These are phyloP conservation scores for Vaccinium vitisidaea DNA, from an alignment of 148 eudicot genomes.

Conservation along the genomic window DNA sequence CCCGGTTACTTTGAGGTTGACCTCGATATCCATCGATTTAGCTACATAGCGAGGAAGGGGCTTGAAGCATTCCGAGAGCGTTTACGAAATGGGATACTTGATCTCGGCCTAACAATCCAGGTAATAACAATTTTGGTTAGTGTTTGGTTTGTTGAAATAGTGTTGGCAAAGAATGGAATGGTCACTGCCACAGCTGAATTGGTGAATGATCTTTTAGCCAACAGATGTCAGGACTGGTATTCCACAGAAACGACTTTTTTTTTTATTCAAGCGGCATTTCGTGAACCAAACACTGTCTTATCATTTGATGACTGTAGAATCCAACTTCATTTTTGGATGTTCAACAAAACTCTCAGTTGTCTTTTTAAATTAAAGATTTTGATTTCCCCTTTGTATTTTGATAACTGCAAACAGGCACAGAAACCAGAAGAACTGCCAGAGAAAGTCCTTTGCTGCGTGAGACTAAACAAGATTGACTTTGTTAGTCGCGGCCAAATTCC, in stretches of 20 bases:
- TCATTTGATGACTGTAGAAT: not conserved
- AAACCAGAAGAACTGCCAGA: slow-evolving; percentile 83
- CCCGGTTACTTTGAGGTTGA: slow-evolving; percentile 82
- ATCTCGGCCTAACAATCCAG: slow-evolving; percentile 80
- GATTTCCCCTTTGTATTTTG: too few species aligned
- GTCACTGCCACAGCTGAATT: not conserved
- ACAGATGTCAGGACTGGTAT: not conserved
- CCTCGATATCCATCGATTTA: slow-evolving; percentile 84
- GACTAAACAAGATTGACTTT: slow-evolving; percentile 74
- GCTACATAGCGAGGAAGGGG: slow-evolving; percentile 86
- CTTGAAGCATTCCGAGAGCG: slow-evolving; percentile 78
- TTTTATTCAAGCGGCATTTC: not conserved
- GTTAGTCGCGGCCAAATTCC: slow-evolving; percentile 68
- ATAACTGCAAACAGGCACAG: slow-evolving; percentile 50
- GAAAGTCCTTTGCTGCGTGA: slow-evolving; percentile 55
- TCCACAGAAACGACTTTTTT: not conserved
- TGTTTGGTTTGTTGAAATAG: not conserved
- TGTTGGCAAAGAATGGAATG: not conserved
- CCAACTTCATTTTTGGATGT: not conserved
- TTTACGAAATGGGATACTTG: slow-evolving; percentile 52
- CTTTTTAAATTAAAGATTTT: not conserved
- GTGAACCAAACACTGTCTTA: not conserved
- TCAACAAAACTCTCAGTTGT: not conserved
- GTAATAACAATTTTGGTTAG: slow-evolving; percentile 10
- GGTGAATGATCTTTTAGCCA: not conserved